These are phyloP conservation scores for Amauroascus verrucosus DNA, from an alignment of 2,329 filamentous ascomycete genomes.

Conservation along the genomic window DNA sequence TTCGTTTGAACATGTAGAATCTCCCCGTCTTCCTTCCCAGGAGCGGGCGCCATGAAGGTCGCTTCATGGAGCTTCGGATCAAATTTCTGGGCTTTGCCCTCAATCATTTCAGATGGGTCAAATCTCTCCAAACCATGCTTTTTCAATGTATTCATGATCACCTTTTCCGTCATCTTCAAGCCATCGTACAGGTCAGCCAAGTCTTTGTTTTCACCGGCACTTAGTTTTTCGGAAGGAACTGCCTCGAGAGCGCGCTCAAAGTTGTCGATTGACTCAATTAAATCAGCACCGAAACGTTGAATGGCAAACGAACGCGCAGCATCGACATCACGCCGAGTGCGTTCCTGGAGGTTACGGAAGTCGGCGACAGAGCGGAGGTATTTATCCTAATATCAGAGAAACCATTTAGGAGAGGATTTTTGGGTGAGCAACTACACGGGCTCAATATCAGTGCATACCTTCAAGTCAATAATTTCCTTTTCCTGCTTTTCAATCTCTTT, in stretches of 20 bases:
- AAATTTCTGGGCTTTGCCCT: constrained; percentile 65
- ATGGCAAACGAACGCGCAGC: constrained; percentile 84
- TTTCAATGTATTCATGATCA: constrained; percentile 76
- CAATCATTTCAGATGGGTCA: constrained; percentile 49
- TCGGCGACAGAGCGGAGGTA: constrained; percentile 90
- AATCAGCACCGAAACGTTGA: constrained; percentile 84
- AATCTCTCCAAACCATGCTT: constrained; percentile 92
- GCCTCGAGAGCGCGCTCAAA: constrained; percentile 81
- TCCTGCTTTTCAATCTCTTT: constrained; percentile 63
- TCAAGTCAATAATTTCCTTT: constrained; percentile 67
- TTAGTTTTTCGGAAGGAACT: constrained; percentile 65
- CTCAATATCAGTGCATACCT: constrained; percentile 47
- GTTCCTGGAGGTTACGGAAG: constrained; percentile 95
- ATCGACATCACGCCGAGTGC: constrained; percentile 82
- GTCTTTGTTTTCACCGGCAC: constrained; percentile 55
- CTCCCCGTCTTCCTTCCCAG: constrained; percentile 77
- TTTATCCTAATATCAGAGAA: constrained; percentile 59
- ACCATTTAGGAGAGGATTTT: background rate
- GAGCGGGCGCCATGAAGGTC: constrained; percentile 81
- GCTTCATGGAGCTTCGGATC: constrained; percentile 96
- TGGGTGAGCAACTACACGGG: background rate
- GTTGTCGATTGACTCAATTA: constrained; percentile 93
- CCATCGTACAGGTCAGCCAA: constrained; percentile 74
- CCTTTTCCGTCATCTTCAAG: constrained; percentile 86
- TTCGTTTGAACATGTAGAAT: constrained; percentile 92